phyloP scores from a whole-genome alignment of 2,329 filamentous ascomycete genomes.

The Monilinia fructigena region DNA sequence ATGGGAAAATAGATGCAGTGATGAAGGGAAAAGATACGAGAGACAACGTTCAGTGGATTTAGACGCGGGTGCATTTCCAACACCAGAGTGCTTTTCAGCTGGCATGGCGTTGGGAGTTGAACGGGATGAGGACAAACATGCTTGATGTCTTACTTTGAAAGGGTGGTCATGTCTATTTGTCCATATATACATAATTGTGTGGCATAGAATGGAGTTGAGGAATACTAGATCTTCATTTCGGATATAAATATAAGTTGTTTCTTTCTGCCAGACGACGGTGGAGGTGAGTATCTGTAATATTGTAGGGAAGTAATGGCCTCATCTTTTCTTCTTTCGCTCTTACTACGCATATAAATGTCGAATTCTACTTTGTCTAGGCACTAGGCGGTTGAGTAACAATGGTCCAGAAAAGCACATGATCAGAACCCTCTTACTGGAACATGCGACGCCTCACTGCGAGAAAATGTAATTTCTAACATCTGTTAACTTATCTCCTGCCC shows the following conservation, averaged over 20 bases:
- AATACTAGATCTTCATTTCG: slow-evolving; percentile 7
- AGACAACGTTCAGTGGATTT: not conserved
- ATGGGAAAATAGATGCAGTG: not conserved
- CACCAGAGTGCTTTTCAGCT: not conserved
- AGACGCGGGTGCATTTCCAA: slow-evolving; percentile 8
- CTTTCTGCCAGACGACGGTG: not conserved
- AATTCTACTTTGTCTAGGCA: not conserved
- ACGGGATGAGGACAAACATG: not conserved
- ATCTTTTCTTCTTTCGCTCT: not conserved
- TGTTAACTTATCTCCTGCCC: not conserved
- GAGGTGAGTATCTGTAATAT: not conserved
- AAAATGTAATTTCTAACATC: not conserved
- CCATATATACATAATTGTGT: slow-evolving; percentile 5
- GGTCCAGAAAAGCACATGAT: not conserved
- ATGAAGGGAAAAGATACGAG: slow-evolving; percentile 6
- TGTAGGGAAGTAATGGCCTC: not conserved
- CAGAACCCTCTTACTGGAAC: not conserved
- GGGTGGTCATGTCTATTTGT: slow-evolving; percentile 4
- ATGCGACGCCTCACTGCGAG: not conserved
- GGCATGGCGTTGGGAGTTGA: slow-evolving; percentile 18
- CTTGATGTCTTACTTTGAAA: not conserved
- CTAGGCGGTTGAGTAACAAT: not conserved
- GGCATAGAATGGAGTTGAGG: slow-evolving; percentile 8
- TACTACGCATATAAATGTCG: not conserved
- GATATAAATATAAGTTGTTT: slow-evolving; percentile 2